These are phyloP conservation scores for Suhomyces atakaporum DNA, from an alignment of 1,139 yeast species.

Conservation along the genomic window DNA sequence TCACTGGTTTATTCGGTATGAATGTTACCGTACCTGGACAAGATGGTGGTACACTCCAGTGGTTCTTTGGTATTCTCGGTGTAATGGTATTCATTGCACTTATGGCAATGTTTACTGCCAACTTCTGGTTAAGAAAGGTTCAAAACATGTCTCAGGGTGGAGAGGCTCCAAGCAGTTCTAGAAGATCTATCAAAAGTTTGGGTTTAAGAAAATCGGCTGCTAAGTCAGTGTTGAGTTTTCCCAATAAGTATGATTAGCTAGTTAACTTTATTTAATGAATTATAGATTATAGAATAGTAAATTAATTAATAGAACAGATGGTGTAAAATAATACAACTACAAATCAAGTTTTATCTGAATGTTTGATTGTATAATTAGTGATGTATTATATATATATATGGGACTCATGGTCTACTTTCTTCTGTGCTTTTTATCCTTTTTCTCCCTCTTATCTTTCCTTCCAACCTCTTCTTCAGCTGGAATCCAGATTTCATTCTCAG, in stretches of 20 bases:
- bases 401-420: slow-evolving; percentile 2
- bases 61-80: slow-evolving; percentile 45
- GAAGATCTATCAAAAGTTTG: slow-evolving; percentile 47
- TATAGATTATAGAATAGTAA: slow-evolving; percentile 8
- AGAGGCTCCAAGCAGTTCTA: slow-evolving; percentile 17
- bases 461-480: slow-evolving; percentile 23
- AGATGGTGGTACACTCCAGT: slow-evolving; percentile 36
- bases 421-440: slow-evolving; percentile 6
- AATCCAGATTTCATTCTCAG: slow-evolving; percentile 43
- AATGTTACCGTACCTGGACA: slow-evolving; percentile 87
- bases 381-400: slow-evolving; percentile 1
- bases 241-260: slow-evolving; percentile 35
- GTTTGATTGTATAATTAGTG: background rate
- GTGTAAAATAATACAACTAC: no score
- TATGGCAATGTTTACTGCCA: slow-evolving; percentile 36
- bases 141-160: slow-evolving; percentile 12
- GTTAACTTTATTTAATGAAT: background rate
- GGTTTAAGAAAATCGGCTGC: slow-evolving; percentile 43
- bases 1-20: slow-evolving; percentile 96
- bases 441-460: slow-evolving; percentile 8
- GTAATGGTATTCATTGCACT: slow-evolving; percentile 37
- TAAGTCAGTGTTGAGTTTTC: slow-evolving; percentile 44
- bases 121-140: slow-evolving; percentile 35
- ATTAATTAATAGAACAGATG: no score
- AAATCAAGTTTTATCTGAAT: no score